These are phyloP conservation scores for Cercospora zeina DNA, from an alignment of 2,329 filamentous ascomycete species.

Conservation along the genomic window DNA sequence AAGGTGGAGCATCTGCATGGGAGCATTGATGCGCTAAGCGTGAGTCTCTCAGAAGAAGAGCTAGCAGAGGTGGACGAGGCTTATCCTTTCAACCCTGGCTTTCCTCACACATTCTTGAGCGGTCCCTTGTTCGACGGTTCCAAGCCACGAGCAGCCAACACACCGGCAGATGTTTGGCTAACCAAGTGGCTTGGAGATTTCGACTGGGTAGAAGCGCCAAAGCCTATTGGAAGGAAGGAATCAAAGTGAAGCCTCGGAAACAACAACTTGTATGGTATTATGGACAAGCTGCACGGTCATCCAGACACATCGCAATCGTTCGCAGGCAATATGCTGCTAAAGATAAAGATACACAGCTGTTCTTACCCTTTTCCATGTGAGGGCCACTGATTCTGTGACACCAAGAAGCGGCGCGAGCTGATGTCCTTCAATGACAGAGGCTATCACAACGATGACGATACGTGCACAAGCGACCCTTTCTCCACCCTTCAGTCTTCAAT, in stretches of 20 bases:
- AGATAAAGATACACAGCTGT: neutral
- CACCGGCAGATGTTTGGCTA: neutral
- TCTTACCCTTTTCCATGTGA: neutral
- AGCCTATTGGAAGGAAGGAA: neutral
- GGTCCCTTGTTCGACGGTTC: neutral
- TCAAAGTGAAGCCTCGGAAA: neutral
- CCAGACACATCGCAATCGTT: neutral
- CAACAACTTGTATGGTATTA: neutral
- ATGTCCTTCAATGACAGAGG: neutral
- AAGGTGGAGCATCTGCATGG: constrained; percentile 68
- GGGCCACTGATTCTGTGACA: neutral
- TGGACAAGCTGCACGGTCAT: neutral
- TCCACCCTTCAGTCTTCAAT: neutral
- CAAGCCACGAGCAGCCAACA: neutral
- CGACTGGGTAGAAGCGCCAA: neutral
- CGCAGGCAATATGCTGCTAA: neutral
- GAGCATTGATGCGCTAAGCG: constrained; percentile 67
- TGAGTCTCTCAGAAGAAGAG: constrained; percentile 62
- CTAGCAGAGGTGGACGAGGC: constrained; percentile 66
- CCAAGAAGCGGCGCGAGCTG: neutral
- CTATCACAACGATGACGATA: neutral
- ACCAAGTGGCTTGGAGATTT: neutral
- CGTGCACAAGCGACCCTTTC: neutral
- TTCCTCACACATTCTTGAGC: constrained; percentile 59
- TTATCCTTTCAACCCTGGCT: constrained; percentile 64